A percentile compares a stretch with the other conserved stretches of the same genome.
phyloP scores from a whole-genome alignment of 2,329 filamentous ascomycete genomes.

The Cladophialophora immunda region DNA sequence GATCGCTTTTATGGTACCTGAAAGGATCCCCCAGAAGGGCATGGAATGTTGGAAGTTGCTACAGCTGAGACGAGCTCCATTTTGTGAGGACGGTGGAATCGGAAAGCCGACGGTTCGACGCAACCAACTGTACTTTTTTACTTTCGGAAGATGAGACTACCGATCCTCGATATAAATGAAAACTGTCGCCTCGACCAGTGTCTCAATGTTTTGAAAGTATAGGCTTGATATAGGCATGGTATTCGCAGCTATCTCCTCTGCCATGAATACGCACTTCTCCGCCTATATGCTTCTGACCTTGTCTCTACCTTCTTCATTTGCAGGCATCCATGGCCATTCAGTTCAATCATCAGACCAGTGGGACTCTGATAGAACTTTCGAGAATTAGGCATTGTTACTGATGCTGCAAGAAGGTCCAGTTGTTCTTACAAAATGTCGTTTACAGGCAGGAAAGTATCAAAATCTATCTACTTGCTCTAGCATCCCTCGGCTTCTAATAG shows the following conservation, averaged over 20 bases:
- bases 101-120: not conserved
- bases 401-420: not conserved
- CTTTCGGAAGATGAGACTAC: not conserved
- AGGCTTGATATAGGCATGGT: not conserved
- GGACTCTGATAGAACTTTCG: not conserved
- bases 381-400: not conserved
- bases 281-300: not conserved
- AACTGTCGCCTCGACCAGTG: not conserved
- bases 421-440: not conserved
- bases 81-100: not conserved
- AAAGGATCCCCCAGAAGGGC: not conserved
- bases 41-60: slow-evolving; percentile 6
- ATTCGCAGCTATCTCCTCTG: not conserved
- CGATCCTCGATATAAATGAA: not conserved
- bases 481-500: not conserved
- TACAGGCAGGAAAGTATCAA: not conserved
- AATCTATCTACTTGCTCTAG: not conserved
- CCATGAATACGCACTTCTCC: not conserved
- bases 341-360: not conserved
- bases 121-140: not conserved
- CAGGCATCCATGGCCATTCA: not conserved
- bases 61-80: slow-evolving; percentile 6
- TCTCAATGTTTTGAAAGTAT: not conserved
- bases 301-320: not conserved
- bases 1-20: slow-evolving; percentile 42